Base-by-base conservation (phyloP, 768 basidiomycete genomes). In the Boletus huronensis region DNA sequence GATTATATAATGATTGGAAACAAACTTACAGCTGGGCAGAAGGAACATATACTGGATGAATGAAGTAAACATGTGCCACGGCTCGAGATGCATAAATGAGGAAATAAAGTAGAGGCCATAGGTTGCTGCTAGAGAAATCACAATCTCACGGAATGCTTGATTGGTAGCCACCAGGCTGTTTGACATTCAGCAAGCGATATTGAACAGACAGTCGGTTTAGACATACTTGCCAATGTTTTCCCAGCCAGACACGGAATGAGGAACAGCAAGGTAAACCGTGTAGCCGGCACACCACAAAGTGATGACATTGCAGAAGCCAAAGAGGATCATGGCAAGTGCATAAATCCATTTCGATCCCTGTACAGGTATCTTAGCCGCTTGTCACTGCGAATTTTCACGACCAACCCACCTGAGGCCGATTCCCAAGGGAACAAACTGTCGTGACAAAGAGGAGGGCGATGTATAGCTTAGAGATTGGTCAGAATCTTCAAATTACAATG, bases 61-160 rank as follows among this genome's bases (percentile, higher is more conserved):
- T 52, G 86, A 91, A 13, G 95, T 96, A 72, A 98, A 81, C 83
- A 98, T 89, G 79, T 98, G 95, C 93, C 93, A 96, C 0, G 94
- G 95, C 68, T 98, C 95, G 35, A 93, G 72, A 63, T 95, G 91
- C 74, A 98, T 84, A 70, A 96, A 73, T 8, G 89, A 92, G 55
- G 87, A 81, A 64, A 96, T 72, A 65, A 97, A 79, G 78, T 93
- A 98, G 58, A 93, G 79, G 69, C 88, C 80, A 74, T 89, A 87
- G 54, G 93, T 85, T 64, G 85, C 80, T 58, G 83, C 73, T 53
- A 95, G 75, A 48, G 88, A 91, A 54, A 90, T 84, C 40, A 89
- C 82, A 66, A 97, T 94, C 61, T 94, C 87, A 57, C 88, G 83
- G 66, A 95, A 82, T 2, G 90, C 83, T 57, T 75, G 70, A 61